Evolutionary conservation across 2,329 filamentous ascomycete species (phyloP), one percentile per base, ranked within the genome.

Genomic region (Nigrospora oryzae): DNA sequence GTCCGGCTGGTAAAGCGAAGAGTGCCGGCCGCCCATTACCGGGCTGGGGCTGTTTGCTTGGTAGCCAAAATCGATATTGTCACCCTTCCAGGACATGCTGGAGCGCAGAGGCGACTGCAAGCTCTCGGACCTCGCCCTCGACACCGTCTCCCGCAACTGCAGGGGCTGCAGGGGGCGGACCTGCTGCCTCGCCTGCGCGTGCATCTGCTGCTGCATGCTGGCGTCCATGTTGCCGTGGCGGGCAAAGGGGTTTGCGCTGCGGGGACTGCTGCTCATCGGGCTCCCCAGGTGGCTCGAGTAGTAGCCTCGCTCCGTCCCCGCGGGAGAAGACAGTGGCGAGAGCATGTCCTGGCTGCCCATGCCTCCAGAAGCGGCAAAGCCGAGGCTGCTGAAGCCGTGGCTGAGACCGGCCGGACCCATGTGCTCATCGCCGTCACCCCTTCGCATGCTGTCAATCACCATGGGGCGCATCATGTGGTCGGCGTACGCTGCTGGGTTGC

Each of bases 351-450:
- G 63, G 46, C 61, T 71, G 51, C 65, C 67, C 61, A 80, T 70
- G 14, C 67, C 64, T 12, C 64, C 67, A 1, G 70, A 64, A 15
- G 77, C 73, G 43, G 75, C 75, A 57, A 86, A 86, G 2, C 77
- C 77, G 52, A 87, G 80, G 51, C 73, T 73, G 11, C 81, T 79
- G 62, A 86, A 84, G 0, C 77, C 78, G 23, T 83, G 81, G 50
- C 77, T 85, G 23, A 88, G 70, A 11, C 79, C 79, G 0, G 80
- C 79, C 1, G 83, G 75, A 11, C 84, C 85, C 53, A 83, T 70
- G 54, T 84, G 81, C 17, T 82, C 77, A n/a, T 81, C 79, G 11
- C 75, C 73, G 8, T 83, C 77, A 28, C 73, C 66, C 52, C 83
- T 75, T 48, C 83, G 72, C 49, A 85, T 74, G 0, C 75, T 76